Conservation (phyloP, 2,329 filamentous ascomycete species). For the Cladosporium sp. region DNA sequence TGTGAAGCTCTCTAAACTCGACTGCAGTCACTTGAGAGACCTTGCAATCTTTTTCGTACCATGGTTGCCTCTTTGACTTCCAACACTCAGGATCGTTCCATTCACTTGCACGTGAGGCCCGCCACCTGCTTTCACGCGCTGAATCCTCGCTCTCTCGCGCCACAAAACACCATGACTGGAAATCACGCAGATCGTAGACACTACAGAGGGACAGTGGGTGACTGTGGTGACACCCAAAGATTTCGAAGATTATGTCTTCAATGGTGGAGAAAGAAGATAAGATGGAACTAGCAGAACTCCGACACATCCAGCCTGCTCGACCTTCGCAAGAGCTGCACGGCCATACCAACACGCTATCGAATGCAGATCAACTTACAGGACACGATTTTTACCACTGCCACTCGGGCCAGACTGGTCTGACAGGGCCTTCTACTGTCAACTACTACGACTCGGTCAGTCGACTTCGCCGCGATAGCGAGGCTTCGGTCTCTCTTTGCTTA, state of each 20-base stretch:
- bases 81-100: background rate
- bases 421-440: background rate
- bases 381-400: background rate
- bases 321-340: background rate
- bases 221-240: background rate
- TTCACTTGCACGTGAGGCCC: background rate
- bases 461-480: background rate
- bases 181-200: background rate
- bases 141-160: background rate
- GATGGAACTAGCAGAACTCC: background rate
- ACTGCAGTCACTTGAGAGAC: background rate
- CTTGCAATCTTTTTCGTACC: no score
- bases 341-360: background rate
- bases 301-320: no score
- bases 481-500: background rate
- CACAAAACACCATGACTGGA: background rate
- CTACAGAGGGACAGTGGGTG: background rate
- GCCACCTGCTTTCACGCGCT: background rate
- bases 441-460: background rate
- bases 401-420: background rate
- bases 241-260: background rate
- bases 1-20: background rate
- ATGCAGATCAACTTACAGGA: background rate
- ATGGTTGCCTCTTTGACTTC: background rate
- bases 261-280: background rate